Evolutionary conservation across 1,284 basidiomycete genomes (phyloP).

Genomic region (Xerocomus nothofagi): DNA sequence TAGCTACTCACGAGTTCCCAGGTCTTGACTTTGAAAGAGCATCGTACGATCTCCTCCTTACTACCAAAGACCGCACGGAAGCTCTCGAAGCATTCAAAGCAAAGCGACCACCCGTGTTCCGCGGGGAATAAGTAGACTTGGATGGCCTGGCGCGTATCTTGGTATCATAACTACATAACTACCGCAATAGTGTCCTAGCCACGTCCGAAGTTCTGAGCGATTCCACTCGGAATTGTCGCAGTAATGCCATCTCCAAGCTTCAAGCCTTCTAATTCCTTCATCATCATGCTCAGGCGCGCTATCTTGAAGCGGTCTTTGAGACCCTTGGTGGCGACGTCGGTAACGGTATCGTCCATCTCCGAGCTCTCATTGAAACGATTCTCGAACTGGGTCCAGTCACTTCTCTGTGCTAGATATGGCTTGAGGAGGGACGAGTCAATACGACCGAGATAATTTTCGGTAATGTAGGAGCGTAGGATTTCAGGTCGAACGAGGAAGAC

Average conservation of each 20-base stretch:
- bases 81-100: constrained; percentile 88
- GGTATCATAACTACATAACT: neutral
- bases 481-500: constrained; percentile 94
- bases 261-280: constrained; percentile 77
- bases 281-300: constrained; percentile 72
- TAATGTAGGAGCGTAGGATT: constrained; percentile 90
- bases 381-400: constrained; percentile 84
- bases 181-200: constrained; percentile 17
- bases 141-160: neutral
- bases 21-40: constrained; percentile 89
- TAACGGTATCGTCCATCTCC: constrained; percentile 43
- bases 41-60: constrained; percentile 83
- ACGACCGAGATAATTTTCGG: constrained; percentile 86
- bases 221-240: constrained; percentile 52
- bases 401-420: constrained; percentile 89
- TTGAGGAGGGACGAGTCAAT: constrained; percentile 87
- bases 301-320: constrained; percentile 69
- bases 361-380: constrained; percentile 68
- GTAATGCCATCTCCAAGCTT: constrained; percentile 60
- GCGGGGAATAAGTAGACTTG: constrained; percentile 72
- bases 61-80: constrained; percentile 78
- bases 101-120: constrained; percentile 82
- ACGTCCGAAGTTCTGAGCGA: constrained; percentile 51
- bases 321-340: constrained; percentile 47
- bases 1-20: constrained; percentile 22